phyloP scores from a whole-genome alignment of 495 filamentous ascomycete species.

The Aspergillus egyptiacus region DNA sequence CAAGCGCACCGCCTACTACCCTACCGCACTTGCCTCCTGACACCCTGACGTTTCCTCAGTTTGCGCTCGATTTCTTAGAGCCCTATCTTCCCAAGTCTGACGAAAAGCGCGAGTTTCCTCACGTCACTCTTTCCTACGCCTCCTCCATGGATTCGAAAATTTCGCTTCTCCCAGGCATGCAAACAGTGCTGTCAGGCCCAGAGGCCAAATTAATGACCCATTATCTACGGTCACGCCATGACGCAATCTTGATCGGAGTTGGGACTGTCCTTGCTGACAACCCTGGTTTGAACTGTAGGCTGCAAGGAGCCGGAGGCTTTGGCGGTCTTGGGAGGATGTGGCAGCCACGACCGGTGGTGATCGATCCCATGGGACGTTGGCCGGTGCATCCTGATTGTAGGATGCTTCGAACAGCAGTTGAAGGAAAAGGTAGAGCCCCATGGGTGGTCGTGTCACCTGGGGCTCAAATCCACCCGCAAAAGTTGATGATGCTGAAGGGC shows the following conservation, averaged over 20 bases:
- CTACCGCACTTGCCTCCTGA: conserved; percentile 35
- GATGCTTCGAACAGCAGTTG: conserved; percentile 56
- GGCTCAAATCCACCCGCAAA: conserved; percentile 42
- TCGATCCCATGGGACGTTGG: conserved; percentile 73
- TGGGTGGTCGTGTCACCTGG: conserved; percentile 57
- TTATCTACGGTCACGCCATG: conserved; percentile 73
- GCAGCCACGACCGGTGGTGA: conserved; percentile 72
- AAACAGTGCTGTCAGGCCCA: conserved; percentile 73
- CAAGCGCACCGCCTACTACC: conserved; percentile 13
- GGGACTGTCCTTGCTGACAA: conserved; percentile 81
- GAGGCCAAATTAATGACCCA: conserved; percentile 88
- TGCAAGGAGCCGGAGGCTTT: conserved; percentile 51
- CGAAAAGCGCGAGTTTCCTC: conserved; percentile 33
- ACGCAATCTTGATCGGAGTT: conserved; percentile 78
- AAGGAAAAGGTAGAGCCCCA: conserved; percentile 64
- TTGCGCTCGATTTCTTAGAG: conserved; percentile 41
- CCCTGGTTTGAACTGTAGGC: conserved; percentile 73
- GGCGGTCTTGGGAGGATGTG: conserved; percentile 46
- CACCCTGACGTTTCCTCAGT: conserved; percentile 41
- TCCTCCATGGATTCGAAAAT: conserved; percentile 81
- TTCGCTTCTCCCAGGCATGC: conserved; percentile 64
- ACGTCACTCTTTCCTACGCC: conserved; percentile 79
- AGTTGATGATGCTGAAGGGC: conserved; percentile 41
- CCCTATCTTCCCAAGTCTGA: conserved; percentile 40
- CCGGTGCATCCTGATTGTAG: conserved; percentile 50